Conservation (phyloP, 352 stramenopile species). For the Pythium pyrilobum region DNA sequence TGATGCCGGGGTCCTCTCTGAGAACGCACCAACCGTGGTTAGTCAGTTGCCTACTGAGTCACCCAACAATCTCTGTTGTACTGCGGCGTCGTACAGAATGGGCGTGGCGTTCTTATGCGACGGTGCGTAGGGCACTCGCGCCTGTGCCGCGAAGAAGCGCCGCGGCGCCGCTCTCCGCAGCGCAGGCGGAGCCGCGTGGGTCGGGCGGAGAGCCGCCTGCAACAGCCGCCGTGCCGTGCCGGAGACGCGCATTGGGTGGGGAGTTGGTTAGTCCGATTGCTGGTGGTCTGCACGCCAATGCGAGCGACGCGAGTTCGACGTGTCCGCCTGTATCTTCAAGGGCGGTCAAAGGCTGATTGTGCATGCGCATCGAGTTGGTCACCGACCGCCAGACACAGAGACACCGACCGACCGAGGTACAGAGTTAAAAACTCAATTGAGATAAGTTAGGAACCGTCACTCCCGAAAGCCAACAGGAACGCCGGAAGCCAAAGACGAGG, state of each 20-base stretch:
- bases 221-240: not conserved
- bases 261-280: too few species aligned
- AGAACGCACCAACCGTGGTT: not conserved
- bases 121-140: slow-evolving; percentile 1
- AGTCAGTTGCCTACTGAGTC: too few species aligned
- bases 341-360: slow-evolving; percentile 7
- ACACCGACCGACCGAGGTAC: not conserved
- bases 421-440: not conserved
- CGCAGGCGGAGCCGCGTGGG: too few species aligned
- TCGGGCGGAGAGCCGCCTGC: not conserved
- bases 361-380: not conserved
- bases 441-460: too few species aligned
- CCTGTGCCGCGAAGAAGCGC: not conserved
- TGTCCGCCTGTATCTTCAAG: slow-evolving; percentile 3
- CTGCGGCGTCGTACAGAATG: slow-evolving; percentile 10
- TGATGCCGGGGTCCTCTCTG: slow-evolving; percentile 24
- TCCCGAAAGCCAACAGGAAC: not conserved
- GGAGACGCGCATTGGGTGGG: not conserved
- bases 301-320: slow-evolving; percentile 1
- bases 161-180: not conserved
- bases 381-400: not conserved
- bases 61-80: not conserved
- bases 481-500: not conserved
- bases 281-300: too few species aligned
- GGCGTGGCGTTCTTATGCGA: slow-evolving; percentile 19